Conservation (phyloP, 75 land plant species). For the Sequoiadendron giganteum region DNA sequence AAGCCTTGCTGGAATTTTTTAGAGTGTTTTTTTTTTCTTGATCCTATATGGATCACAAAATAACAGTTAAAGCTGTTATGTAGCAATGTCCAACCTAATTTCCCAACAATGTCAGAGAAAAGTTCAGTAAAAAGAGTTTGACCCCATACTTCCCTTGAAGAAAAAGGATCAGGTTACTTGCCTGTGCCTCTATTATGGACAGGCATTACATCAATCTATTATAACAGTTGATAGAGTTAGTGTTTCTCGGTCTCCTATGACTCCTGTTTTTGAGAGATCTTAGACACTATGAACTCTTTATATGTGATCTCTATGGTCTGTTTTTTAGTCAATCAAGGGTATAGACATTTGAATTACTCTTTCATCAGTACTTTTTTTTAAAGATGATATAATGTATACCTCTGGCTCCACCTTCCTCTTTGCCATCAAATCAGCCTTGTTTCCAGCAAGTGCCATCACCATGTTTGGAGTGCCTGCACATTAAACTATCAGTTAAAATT, state of each 20-base stretch:
- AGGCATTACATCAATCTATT: too few relatives aligned
- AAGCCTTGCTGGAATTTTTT: not conserved
- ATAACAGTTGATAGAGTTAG: too few relatives aligned
- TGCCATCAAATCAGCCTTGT: slow-evolving; percentile 80
- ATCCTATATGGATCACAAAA: not conserved
- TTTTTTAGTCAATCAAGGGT: not conserved
- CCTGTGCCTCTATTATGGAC: too few relatives aligned
- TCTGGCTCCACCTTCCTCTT: slow-evolving; percentile 72
- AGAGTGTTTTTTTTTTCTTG: not conserved
- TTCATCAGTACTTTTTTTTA: not conserved
- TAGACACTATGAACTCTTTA: too few relatives aligned
- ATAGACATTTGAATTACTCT: not conserved
- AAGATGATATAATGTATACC: slow-evolving; percentile 28
- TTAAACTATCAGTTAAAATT: not conserved
- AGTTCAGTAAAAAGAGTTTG: too few relatives aligned
- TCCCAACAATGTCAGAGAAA: too few relatives aligned
- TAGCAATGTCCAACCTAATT: too few relatives aligned
- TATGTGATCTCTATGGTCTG: not conserved
- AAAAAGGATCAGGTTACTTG: too few relatives aligned
- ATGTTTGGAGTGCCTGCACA: slow-evolving; percentile 76
- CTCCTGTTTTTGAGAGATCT: too few relatives aligned
- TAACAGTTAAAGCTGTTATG: too few relatives aligned
- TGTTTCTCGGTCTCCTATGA: too few relatives aligned
- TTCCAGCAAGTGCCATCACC: slow-evolving; percentile 97
- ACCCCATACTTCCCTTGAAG: too few relatives aligned